phyloP scores from a whole-genome alignment of 1,284 basidiomycete species.

The Heliocybe sulcata region DNA sequence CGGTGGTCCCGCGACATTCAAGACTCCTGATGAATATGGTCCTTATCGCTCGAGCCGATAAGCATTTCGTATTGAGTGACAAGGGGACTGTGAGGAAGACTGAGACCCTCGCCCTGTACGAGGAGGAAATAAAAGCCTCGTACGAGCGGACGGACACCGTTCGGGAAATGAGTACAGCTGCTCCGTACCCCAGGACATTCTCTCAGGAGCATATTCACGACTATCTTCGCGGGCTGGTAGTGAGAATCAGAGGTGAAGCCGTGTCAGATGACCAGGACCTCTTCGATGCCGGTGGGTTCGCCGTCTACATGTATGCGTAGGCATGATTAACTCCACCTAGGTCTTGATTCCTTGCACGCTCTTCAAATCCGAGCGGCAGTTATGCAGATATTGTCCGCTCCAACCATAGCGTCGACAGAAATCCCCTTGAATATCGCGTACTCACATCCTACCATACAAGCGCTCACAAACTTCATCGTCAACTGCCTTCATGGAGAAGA shows the following conservation, averaged over 20 bases:
- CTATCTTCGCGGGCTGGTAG: background rate
- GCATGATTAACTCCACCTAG: slow-evolving; percentile 5
- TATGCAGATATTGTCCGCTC: slow-evolving; percentile 2
- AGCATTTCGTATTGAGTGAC: slow-evolving; percentile 13
- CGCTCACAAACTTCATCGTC: slow-evolving; percentile 6
- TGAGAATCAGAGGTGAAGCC: slow-evolving; percentile 1
- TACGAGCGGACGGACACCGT: slow-evolving; percentile 12
- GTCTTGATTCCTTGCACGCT: slow-evolving; percentile 12
- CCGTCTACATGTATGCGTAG: background rate
- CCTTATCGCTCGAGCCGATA: slow-evolving; percentile 11
- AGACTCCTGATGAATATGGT: slow-evolving; percentile 13
- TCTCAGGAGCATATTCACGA: too few species aligned
- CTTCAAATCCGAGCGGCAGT: slow-evolving; percentile 9
- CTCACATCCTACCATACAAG: slow-evolving; percentile 9
- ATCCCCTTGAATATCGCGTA: slow-evolving; percentile 14
- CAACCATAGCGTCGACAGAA: background rate
- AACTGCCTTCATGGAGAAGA: too few species aligned
- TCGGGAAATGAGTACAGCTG: too few species aligned
- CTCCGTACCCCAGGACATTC: too few species aligned
- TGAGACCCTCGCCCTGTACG: slow-evolving; percentile 10
- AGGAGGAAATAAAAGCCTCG: slow-evolving; percentile 11
- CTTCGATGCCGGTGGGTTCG: slow-evolving; percentile 7
- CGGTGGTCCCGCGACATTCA: slow-evolving; percentile 9
- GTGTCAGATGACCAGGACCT: slow-evolving; percentile 6
- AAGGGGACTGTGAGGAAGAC: slow-evolving; percentile 12